Evolutionary conservation across 2,329 filamentous ascomycete genomes (phyloP).

Genomic region (Albophoma yamanashiensis): DNA sequence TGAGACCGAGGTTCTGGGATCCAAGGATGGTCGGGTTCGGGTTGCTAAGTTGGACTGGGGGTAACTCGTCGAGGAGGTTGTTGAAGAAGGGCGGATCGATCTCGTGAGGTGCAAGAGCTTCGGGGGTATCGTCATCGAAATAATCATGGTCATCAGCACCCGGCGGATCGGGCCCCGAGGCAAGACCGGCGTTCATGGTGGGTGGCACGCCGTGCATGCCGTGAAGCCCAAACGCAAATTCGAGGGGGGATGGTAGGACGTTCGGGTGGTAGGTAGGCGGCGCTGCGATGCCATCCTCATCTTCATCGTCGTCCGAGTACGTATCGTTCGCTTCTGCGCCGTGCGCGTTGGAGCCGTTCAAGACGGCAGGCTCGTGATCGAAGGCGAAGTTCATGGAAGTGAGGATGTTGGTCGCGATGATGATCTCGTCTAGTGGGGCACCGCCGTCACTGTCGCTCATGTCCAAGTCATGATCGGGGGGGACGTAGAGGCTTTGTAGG

Average conservation of each 20-base stretch:
- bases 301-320: background rate
- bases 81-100: background rate
- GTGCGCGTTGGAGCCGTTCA: background rate
- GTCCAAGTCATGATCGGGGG: slow-evolving; percentile 16
- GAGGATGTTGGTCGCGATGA: background rate
- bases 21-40: slow-evolving; percentile 28
- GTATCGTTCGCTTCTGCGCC: background rate
- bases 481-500: background rate
- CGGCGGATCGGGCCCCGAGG: background rate
- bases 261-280: background rate
- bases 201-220: background rate
- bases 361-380: background rate
- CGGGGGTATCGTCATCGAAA: background rate
- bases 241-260: background rate
- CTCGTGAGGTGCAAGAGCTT: background rate
- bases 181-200: background rate
- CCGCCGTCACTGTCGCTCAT: slow-evolving; percentile 25
- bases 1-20: slow-evolving; percentile 37
- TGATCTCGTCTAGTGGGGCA: slow-evolving; percentile 11
- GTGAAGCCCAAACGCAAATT: background rate
- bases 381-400: slow-evolving; percentile 1
- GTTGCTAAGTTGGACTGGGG: slow-evolving; percentile 16
- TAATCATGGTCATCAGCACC: background rate
- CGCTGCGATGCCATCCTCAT: background rate
- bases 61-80: slow-evolving; percentile 1